These are phyloP conservation scores for Cladosporium sphaerospermum DNA, from an alignment of 2,329 filamentous ascomycete species.

Conservation along the genomic window DNA sequence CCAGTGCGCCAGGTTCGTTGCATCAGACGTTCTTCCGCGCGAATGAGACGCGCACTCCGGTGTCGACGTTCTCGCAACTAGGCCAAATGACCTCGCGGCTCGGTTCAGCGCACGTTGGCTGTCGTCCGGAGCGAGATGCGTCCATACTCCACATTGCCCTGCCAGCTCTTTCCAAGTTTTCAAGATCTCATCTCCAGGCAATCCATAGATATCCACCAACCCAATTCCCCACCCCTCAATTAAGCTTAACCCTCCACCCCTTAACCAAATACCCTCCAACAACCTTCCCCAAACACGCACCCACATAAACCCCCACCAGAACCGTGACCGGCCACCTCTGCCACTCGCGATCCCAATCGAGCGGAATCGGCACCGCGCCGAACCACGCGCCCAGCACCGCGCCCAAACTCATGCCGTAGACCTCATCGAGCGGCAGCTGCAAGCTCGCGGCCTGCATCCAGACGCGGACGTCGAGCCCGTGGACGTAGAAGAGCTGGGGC, in stretches of 20 bases:
- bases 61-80: no score
- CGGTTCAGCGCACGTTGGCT: no score
- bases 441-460: constrained; percentile 68
- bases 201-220: no score
- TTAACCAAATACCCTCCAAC: constrained; percentile 47
- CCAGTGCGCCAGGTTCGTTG: no score
- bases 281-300: constrained; percentile 65
- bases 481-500: constrained; percentile 77
- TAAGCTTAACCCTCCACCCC: constrained; percentile 41
- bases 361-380: constrained; percentile 86
- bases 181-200: no score
- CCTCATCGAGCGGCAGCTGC: constrained; percentile 70
- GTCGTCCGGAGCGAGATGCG: no score
- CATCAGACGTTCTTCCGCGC: no score
- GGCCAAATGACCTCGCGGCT: no score
- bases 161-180: no score
- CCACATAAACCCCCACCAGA: constrained; percentile 71
- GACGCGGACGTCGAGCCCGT: constrained; percentile 65
- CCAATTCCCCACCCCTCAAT: constrained; percentile 18
- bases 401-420: constrained; percentile 76
- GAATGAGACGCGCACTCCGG: no score
- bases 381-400: constrained; percentile 79
- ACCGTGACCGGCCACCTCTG: constrained; percentile 97
- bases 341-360: constrained; percentile 99
- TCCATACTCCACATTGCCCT: no score